Evolutionary conservation across 345 rosid genomes (phyloP).

Genomic region (Lenwebbia sp.): DNA sequence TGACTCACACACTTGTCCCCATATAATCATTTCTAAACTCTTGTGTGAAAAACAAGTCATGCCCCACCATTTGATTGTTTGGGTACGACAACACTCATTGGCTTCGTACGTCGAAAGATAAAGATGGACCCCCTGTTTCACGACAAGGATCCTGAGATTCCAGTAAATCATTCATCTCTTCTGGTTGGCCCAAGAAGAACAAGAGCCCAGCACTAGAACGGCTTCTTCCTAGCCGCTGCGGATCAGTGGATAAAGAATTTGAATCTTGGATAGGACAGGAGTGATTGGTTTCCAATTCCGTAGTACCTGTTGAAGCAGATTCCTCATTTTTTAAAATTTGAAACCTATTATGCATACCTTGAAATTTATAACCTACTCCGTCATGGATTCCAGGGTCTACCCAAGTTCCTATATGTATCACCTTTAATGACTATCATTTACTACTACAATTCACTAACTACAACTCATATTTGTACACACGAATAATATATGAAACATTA

Average conservation of each 20-base stretch:
- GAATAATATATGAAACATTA: too few species aligned
- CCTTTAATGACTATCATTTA: too few species aligned
- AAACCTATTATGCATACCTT: too few species aligned
- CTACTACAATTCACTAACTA: too few species aligned
- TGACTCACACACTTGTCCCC: background rate
- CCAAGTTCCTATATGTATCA: too few species aligned
- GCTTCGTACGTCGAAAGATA: background rate
- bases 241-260: background rate
- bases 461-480: too few species aligned
- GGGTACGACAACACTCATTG: background rate
- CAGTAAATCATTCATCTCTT: background rate
- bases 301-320: too few species aligned
- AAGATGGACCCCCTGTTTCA: background rate
- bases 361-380: too few species aligned
- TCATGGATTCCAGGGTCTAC: too few species aligned
- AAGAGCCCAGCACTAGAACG: background rate
- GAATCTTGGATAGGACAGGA: background rate
- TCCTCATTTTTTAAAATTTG: too few species aligned
- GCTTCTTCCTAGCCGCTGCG: background rate
- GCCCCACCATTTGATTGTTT: background rate
- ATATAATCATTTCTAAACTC: background rate
- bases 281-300: too few species aligned
- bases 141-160: background rate
- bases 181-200: background rate
- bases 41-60: background rate